Base-by-base conservation (phyloP, 306 rosid genomes). In the Cucumis cinereus region DNA sequence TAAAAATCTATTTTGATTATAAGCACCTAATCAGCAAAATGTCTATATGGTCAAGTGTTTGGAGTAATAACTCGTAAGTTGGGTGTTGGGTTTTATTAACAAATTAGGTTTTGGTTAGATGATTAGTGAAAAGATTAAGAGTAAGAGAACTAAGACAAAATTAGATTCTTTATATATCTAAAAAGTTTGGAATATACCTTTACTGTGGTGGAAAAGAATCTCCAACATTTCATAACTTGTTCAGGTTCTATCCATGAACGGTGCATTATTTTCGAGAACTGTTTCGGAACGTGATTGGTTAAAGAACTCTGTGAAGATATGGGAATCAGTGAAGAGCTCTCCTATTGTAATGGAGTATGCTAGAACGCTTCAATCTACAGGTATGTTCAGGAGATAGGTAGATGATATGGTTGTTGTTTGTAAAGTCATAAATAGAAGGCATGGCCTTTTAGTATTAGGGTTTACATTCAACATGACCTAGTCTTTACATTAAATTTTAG, bases 251-350 rank as follows among this genome's bases (percentile, higher is more conserved):
- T 84, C 95, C 54, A 88, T 88, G 92, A 88, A 84, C 76, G 16
- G 85, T 5, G 88, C 89, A 19, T 88, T 93, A 38, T 90, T 91
- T 72, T 59, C 82, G 1, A 89, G 90, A 79, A 78, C 92, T 4
- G 79, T 85, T 24, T 85, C 89, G 12, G 98, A 93, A 82, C 98
- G 98, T 11, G 97, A 93, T 71, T 91, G 98, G 98, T 82, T 93
- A 82, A 93, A 89, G 81, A 88, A 86, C 85, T 88, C 96, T 14
- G 93, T 87, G 57, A 89, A 91, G 84, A 89, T 89, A 79, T 93
- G 98, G 98, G 98, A 91, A 43, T 80, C 80, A 69, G 88, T 91
- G 79, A 93, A 86, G 80, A 89, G 53, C 87, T 91, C 98, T 60
- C 85, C 96, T 28, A 83, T 87, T 4, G 84, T 93, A 74, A 79